Conservation (phyloP, 257 asterid genomes). For the Nicotiana noctiflora region DNA sequence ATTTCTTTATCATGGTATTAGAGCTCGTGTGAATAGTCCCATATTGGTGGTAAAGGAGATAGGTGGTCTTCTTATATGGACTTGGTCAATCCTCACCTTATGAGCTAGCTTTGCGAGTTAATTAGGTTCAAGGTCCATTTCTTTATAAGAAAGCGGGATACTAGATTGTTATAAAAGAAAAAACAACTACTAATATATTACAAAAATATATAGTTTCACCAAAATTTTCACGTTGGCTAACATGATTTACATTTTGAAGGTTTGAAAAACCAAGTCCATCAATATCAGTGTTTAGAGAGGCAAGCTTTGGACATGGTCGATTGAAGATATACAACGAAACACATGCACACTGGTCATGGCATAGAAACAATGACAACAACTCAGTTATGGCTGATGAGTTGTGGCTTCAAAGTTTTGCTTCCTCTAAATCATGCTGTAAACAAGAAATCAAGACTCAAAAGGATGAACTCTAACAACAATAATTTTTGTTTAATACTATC, state of each 20-base stretch:
- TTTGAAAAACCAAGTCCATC: conserved; percentile 52
- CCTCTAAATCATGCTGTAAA: conserved; percentile 24
- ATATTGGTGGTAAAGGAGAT: too few relatives aligned
- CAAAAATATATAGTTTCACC: neutral
- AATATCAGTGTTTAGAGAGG: conserved; percentile 45
- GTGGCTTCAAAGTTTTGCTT: conserved; percentile 52
- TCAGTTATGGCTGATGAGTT: conserved; percentile 36
- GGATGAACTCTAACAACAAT: conserved; percentile 23
- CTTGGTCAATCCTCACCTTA: too few relatives aligned
- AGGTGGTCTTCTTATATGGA: too few relatives aligned
- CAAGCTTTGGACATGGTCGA: conserved; percentile 92
- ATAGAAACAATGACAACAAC: conserved; percentile 45
- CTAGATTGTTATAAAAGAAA: too few relatives aligned
- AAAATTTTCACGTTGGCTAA: neutral
- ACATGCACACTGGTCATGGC: conserved; percentile 89
- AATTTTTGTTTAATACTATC: neutral
- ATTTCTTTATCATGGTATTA: too few relatives aligned
- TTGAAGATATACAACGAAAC: conserved; percentile 44
- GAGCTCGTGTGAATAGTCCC: too few relatives aligned
- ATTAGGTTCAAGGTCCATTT: too few relatives aligned
- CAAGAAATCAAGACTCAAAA: neutral
- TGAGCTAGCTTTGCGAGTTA: too few relatives aligned
- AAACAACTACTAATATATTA: too few relatives aligned
- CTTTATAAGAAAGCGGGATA: too few relatives aligned
- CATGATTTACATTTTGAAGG: conserved; percentile 15